These are phyloP conservation scores for Euphorbia lathyris DNA, from an alignment of 345 rosid species.

Conservation along the genomic window DNA sequence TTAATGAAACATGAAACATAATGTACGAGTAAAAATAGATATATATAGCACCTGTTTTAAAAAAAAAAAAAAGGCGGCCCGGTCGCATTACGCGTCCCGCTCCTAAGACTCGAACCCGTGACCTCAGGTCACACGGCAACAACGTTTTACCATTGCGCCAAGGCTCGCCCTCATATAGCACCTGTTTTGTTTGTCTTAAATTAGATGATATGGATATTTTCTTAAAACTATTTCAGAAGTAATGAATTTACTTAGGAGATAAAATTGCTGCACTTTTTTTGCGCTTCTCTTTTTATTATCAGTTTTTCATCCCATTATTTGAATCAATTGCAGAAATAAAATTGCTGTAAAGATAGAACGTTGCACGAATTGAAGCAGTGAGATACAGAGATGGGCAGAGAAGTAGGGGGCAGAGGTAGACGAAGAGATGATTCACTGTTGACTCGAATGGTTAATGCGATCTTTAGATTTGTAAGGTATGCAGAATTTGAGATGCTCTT, in stretches of 20 bases:
- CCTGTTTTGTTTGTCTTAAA: background rate
- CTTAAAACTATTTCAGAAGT: background rate
- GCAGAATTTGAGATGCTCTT: constrained; percentile 75
- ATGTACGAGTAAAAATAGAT: background rate
- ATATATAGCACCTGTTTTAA: background rate
- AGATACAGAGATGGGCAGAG: constrained; percentile 24
- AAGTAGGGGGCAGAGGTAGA: constrained; percentile 23
- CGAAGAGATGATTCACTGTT: constrained; percentile 37
- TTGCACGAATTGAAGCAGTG: background rate
- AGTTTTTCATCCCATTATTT: background rate
- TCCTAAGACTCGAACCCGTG: too few species aligned
- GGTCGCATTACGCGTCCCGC: too few species aligned
- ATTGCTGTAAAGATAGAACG: background rate
- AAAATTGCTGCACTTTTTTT: background rate
- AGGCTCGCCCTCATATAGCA: too few species aligned
- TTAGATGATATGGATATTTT: background rate
- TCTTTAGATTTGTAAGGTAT: constrained; percentile 35
- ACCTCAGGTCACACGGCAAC: too few species aligned
- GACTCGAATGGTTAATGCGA: constrained; percentile 36
- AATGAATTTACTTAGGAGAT: background rate
- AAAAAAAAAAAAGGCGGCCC: too few species aligned
- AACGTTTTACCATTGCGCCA: too few species aligned
- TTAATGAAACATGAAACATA: background rate
- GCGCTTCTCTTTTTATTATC: background rate
- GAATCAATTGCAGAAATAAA: background rate